Evolutionary conservation across 495 filamentous ascomycete genomes (phyloP), one percentile per base, ranked within the genome.

Genomic region (Talaromyces proteolyticus): DNA sequence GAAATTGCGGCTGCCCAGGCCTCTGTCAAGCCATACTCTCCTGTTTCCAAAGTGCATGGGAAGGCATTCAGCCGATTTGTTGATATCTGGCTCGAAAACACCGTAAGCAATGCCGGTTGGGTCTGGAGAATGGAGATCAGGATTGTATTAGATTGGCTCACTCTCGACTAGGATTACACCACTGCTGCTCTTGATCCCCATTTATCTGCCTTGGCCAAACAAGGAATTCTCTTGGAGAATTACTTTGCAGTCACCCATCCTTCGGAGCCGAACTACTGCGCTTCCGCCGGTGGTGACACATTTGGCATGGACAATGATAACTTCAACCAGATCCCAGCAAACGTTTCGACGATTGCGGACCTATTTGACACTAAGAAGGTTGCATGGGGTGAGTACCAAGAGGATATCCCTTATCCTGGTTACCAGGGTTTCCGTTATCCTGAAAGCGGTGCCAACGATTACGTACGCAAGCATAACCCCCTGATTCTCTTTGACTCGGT

Each of bases 401-500:
- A 91, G 59, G 75, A 81, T 50, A 58, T 81, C 63, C 86, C 86
- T 17, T 85, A 85, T 57, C 67, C 81, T 11, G 86, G 85, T 10
- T 89, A 79, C 63, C 68, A 80, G 55, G 84, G 79, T 21, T 72
- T 64, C 46, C 79, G 75, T 44, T 75, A 74, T 34, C 81, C 85
- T 58, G 74, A 76, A 50, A 68, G 66, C 16, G 71, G 72, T 18
- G 63, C 68, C 21, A 81, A 86, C 51, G 73, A 80, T 59, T 90
- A 90, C 57, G 84, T 88, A 17, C 78, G 86, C 39, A 90, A 89
- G 70, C 86, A 89, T 68, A 86, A 87, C 63, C 85, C 84, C 0
- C 62, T 81, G 12, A 62, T 86, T 18, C 65, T 78, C 49, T 84
- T 74, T 52, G 76, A 85, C 60, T 77, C 75, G 16, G 76, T 86